Base-by-base conservation (phyloP, 2,329 filamentous ascomycete species). In the Exserohilum rostratum region DNA sequence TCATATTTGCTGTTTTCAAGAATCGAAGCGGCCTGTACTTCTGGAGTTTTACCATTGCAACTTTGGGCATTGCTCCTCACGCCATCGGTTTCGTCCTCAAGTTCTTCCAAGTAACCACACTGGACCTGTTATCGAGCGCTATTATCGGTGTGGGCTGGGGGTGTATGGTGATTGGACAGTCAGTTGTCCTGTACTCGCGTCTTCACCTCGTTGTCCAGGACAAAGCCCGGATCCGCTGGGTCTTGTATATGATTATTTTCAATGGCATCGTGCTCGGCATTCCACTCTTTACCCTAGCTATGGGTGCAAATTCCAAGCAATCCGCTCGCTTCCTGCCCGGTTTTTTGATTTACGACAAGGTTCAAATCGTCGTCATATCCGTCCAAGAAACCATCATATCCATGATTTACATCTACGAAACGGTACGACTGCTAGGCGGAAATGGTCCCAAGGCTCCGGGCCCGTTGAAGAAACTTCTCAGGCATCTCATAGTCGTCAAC, bases 131-230 rank as follows among this genome's bases (percentile, higher is more conserved):
- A 9, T 57, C 57, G 17, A 59, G 55, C 49, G n/a, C 48, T 12
- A 48, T 56, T 12, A 44, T 55, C 34, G 52, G 38, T 18, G 34
- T 62, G 3, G 64, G 83, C 6, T 82, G 84, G 80, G 80, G 80
- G 65, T 64, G 72, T 2, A 86, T 87, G 82, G 81, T 87, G 0
- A 85, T 83, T 0, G 85, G 85, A 0, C 83, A 86, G 64, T 79
- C 80, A 0, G 55, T 87, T 12, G 85, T 87, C 1, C 73, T 87
- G 0, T 87, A 84, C 70, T 87, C 84, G 1, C 78, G 85, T 2
- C 76, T 87, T 0, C 83, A 87, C 64, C 75, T 87, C 1, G 77
- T 87, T 6, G 67, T 84, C 7, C 77, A 55, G 45, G 48, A 61
- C 35, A 13, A 29, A n/a, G 30, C 33, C 6, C 10, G 79, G 83